These are phyloP conservation scores for Stropharia rugosoannulata DNA, from an alignment of 768 basidiomycete species.

Conservation along the genomic window DNA sequence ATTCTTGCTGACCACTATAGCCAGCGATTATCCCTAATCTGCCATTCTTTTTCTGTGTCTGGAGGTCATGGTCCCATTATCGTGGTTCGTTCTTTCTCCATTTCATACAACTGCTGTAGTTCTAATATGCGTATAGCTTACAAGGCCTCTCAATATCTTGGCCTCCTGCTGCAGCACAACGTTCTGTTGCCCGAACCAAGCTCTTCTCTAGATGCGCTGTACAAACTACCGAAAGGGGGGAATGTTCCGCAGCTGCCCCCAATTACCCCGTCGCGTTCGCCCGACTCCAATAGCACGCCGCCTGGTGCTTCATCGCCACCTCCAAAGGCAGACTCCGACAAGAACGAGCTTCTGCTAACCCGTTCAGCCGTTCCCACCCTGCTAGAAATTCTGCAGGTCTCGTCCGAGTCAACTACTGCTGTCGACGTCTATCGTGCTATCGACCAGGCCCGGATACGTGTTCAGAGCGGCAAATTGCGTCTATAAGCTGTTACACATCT, in stretches of 20 bases:
- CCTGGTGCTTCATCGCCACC: conserved; percentile 3
- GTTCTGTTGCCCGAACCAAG: conserved; percentile 57
- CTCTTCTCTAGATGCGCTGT: conserved; percentile 56
- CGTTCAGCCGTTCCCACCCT: conserved; percentile 55
- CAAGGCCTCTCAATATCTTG: conserved; percentile 68
- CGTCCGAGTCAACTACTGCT: conserved; percentile 33
- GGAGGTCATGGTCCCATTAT: conserved; percentile 86
- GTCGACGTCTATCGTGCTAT: conserved; percentile 63
- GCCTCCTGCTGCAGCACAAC: conserved; percentile 53
- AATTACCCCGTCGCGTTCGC: not conserved
- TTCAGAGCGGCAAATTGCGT: conserved; percentile 8
- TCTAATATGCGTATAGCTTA: conserved; percentile 43
- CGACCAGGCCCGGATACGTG: conserved; percentile 49
- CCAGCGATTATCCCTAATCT: conserved; percentile 80
- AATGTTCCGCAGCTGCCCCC: conserved; percentile 13
- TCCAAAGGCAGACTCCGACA: not conserved
- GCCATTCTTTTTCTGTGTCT: conserved; percentile 83
- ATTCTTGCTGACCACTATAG: not conserved
- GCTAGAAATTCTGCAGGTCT: conserved; percentile 42
- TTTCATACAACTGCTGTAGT: not conserved
- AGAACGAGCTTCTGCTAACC: conserved; percentile 31
- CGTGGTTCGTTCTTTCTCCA: conserved; percentile 43
- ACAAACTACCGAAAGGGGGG: conserved; percentile 22
- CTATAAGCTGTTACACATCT: not conserved
- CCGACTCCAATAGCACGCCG: not conserved